phyloP scores from a whole-genome alignment of 331 rosid species.

The Pyrus hybrid region DNA sequence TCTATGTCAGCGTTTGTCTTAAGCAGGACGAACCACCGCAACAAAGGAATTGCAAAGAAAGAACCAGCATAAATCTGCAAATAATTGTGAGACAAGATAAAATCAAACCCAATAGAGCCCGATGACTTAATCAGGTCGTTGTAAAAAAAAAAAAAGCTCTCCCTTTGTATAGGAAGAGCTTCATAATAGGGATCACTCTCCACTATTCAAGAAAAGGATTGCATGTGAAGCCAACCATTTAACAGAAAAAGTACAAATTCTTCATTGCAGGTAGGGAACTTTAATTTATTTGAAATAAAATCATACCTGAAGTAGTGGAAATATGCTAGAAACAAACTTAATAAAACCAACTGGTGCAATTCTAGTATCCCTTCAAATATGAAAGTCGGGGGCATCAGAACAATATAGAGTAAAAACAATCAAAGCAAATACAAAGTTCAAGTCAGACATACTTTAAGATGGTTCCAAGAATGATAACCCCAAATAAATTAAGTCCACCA shows the following conservation, averaged over 20 bases:
- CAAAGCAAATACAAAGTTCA: conserved; percentile 4
- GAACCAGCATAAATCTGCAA: conserved; percentile 95
- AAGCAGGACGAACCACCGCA: conserved; percentile 65
- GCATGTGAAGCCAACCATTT: neutral
- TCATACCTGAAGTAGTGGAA: conserved; percentile 89
- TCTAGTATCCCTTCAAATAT: conserved; percentile 53
- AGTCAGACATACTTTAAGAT: conserved; percentile 68
- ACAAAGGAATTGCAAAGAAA: conserved; percentile 91
- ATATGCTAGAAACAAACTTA: conserved; percentile 65
- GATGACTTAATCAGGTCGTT: conserved; percentile 1
- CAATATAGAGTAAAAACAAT: conserved; percentile 10
- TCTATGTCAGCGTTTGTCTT: conserved; percentile 66
- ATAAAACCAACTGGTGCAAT: conserved; percentile 71
- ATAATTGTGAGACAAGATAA: conserved; percentile 12
- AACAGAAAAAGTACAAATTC: neutral
- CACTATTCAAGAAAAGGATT: no score
- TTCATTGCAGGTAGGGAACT: conserved; percentile 1
- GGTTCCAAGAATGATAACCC: conserved; percentile 87
- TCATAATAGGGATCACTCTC: no score
- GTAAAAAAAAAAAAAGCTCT: neutral
- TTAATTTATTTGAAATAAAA: neutral
- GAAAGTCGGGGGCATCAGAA: conserved; percentile 16
- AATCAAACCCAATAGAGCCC: neutral
- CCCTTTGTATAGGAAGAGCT: no score
- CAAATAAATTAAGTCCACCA: conserved; percentile 94